Evolutionary conservation across 345 rosid species (phyloP), one percentile per base, ranked within the genome.

Genomic region (Salix viminalis): DNA sequence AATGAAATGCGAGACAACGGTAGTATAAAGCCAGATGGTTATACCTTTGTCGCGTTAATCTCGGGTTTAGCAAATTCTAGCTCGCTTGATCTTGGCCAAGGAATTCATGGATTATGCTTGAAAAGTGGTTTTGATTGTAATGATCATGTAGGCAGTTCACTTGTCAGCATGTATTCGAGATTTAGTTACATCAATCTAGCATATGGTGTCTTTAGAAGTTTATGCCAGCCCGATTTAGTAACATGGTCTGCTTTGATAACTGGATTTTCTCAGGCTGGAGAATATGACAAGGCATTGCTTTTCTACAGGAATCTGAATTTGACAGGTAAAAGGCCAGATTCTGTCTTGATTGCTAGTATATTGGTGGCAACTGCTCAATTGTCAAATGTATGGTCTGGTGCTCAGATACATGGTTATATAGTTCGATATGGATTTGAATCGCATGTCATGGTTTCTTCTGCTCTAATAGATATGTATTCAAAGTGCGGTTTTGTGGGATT

Each of bases 231-330:
- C 77, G 97, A 95, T 88, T 84, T 91, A 81, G 91, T 93, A 72
- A 83, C 93, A 6, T 89, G 91, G 92, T 93, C 97, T 2, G 84
- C 99, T 73, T 75, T 93, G 84, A 86, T 93, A 79, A 88, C 86
- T 32, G 88, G 96, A 28, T 90, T 86, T 80, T 88, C 88, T 66
- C 90, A 81, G 84, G 86, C 88, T 32, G 89, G 89, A 21, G 86
- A 89, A 26, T 78, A 86, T 72, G 85, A 84, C 64, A 91, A 86
- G 79, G 92, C 87, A 5, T 67, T 89, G 79, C 11, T 64, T 71
- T 52, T 79, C 71, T 90, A 88, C 77, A 86, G 74, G 75, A 87
- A 88, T 79, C 79, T 90, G 78, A 83, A 50, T 67, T 74, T 72
- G 69, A 82, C 75, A 70, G 88, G 90, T 82, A 79, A 80, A 87